These are phyloP conservation scores for Oryza meyeriana DNA, from an alignment of 176 grass and related monocot species.

Conservation along the genomic window DNA sequence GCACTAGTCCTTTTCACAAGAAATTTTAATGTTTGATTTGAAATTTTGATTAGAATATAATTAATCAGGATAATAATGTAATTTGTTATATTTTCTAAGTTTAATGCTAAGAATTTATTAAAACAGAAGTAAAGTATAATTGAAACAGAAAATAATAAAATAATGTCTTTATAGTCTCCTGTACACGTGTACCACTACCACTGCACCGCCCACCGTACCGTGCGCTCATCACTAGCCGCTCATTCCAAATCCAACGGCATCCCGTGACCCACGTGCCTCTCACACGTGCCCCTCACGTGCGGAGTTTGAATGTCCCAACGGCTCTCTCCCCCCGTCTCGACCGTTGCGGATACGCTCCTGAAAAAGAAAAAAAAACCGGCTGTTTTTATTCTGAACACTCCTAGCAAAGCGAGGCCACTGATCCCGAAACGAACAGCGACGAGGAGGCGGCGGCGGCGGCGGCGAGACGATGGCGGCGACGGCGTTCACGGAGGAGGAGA, in stretches of 20 bases:
- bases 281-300: constrained; percentile 19
- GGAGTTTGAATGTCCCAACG: constrained; percentile 62
- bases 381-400: not conserved
- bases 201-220: not conserved
- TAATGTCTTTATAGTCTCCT: not conserved
- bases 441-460: not conserved
- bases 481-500: constrained; percentile 79
- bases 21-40: too few species aligned
- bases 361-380: not conserved
- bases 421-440: not conserved
- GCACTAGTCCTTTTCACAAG: too few species aligned
- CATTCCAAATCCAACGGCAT: not conserved
- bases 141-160: too few species aligned
- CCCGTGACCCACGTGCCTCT: not conserved
- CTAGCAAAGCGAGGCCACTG: too few species aligned
- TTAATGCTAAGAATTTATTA: too few species aligned
- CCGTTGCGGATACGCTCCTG: constrained; percentile 50
- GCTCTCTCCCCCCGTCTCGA: constrained; percentile 31
- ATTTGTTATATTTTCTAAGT: too few species aligned
- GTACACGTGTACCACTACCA: not conserved
- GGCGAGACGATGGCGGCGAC: constrained; percentile 38
- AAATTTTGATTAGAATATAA: too few species aligned
- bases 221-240: not conserved
- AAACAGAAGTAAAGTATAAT: too few species aligned
- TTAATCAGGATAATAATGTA: too few species aligned